Evolutionary conservation across 2,329 filamentous ascomycete genomes (phyloP), one percentile per base, ranked within the genome.

Genomic region (Cercospora beticola): DNA sequence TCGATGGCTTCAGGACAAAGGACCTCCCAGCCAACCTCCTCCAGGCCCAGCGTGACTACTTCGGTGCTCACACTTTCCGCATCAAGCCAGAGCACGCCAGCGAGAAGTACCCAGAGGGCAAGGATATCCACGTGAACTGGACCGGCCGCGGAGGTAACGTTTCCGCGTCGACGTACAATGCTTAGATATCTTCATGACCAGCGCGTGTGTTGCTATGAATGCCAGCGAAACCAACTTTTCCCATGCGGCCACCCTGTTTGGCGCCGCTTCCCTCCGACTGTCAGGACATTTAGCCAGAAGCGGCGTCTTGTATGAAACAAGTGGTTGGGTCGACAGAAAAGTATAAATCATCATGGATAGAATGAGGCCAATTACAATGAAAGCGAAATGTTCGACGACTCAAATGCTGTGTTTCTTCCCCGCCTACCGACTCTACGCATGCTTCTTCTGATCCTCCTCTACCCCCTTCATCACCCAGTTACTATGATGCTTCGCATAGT

Each of bases 101-200:
- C 76, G 76, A 78, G 63, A 79, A 93, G 84, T 97, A 96, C 86
- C 90, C 90, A 74, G 88, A 86, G 76, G 93, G 90, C 82, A 85
- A 93, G 85, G 89, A 98, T 82, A 95, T 94, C 81, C 95, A 99
- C 88, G 93, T 98, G 83, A 99, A 99, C 92, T 99, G 95, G 95
- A 99, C 95, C 76, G 95, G 95, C 78, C 92, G 95, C 82, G 95
- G 95, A 81, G 95, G 95, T 80, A 95, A 98, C 81, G 92, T 99
- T 74, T 97, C 93, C 76, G 95, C 95, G 78, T 97, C 94, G 63
- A 98, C 94, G 76, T 99, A 99, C 88, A 92, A 93, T 85, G 95
- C 92, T 86, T 98, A 96, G 87, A 71, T 59, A 31, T 57, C 40
- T 23, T 52, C 56, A 31, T 23, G 33, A 43, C 30, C 36, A 28